Base-by-base conservation (phyloP, 371 early-diverging fungal genomes). In the Circinella umbellata region DNA sequence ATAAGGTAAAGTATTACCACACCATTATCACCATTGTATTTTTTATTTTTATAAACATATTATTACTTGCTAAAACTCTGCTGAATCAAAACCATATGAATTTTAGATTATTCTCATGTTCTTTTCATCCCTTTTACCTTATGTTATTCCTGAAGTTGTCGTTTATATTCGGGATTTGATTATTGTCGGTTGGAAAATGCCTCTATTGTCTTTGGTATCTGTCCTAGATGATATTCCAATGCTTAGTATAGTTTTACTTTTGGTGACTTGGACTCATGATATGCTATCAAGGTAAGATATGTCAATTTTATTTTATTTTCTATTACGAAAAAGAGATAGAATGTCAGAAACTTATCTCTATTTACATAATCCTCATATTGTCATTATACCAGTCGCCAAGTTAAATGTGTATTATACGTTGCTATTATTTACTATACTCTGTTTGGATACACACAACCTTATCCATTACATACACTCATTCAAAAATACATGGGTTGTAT, bases 81-180 rank as follows among this genome's bases (percentile, higher is more conserved):
- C 2, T 27, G 27, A 27, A 27, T 27, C 27, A 27, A 27, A 0
- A 27, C 27, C 27, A 27, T 27, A 27, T 27, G 27, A 27, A 27
- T 27, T 27, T 27, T 17, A 86, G 67, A 84, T 88, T 6, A 79
- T 87, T 7, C 79, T 89, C 17, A 69, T 90, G 20, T 64, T 90
- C 53, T 79, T 89, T 42, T 85, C 88, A 66, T 78, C 88, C 18
- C 63, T 89, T 18, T 66, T 90, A n/a, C 90, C 90, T 1, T 88
- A 88, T 62, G 80, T 78, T 73, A 61, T 86, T 3, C 90, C 90
- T 3, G 82, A 81, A 6, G 60, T 89, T 34, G 74, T 90, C 68
- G 89, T 88, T 8, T 90, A 88, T 85, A 83, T 86, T 64, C 76
- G 89, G 20, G 89, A 90, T 72, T 66, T 89, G 15, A 80, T 84